These are phyloP conservation scores for Pestalotiopsis sp. DNA, from an alignment of 2,329 filamentous ascomycete genomes.

Conservation along the genomic window DNA sequence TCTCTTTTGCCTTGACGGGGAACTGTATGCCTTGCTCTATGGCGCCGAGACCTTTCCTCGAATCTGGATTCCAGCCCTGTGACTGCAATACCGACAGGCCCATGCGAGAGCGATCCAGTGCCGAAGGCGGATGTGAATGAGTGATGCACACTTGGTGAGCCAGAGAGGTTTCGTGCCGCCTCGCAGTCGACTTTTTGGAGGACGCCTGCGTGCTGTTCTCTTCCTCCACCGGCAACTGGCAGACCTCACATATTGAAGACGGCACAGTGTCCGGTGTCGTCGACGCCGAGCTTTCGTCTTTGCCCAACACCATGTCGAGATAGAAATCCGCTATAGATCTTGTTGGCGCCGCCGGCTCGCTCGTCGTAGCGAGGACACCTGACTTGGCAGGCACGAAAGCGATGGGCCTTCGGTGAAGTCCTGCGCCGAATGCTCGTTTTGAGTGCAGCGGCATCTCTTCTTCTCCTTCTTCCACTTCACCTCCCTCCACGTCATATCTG, in stretches of 20 bases:
- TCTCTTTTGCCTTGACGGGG: conserved; percentile 73
- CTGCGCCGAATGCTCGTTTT: conserved; percentile 58
- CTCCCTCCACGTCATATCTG: conserved; percentile 16
- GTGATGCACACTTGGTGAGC: conserved; percentile 72
- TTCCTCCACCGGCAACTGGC: conserved; percentile 56
- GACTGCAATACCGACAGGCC: conserved; percentile 68
- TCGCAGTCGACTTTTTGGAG: conserved; percentile 16
- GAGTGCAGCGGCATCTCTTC: conserved; percentile 57
- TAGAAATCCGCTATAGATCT: conserved; percentile 61
- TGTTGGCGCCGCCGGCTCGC: conserved; percentile 26
- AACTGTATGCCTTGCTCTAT: conserved; percentile 72
- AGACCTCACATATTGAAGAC: conserved; percentile 55
- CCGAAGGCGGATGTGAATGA: conserved; percentile 74
- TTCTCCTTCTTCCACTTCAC: conserved; percentile 34
- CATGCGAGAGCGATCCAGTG: conserved; percentile 71
- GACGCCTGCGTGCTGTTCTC: conserved; percentile 12
- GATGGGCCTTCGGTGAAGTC: conserved; percentile 56
- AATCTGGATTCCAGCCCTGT: conserved; percentile 77
- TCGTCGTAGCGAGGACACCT: conserved; percentile 33
- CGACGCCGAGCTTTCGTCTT: conserved; percentile 30
- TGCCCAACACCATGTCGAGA: conserved; percentile 66
- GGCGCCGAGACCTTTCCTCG: conserved; percentile 71
- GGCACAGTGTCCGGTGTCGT: conserved; percentile 19
- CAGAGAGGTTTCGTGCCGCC: conserved; percentile 61
- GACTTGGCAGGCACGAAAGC: conserved; percentile 60